Conservation (phyloP, 1,139 yeast species). For the Candida neerlandica region DNA sequence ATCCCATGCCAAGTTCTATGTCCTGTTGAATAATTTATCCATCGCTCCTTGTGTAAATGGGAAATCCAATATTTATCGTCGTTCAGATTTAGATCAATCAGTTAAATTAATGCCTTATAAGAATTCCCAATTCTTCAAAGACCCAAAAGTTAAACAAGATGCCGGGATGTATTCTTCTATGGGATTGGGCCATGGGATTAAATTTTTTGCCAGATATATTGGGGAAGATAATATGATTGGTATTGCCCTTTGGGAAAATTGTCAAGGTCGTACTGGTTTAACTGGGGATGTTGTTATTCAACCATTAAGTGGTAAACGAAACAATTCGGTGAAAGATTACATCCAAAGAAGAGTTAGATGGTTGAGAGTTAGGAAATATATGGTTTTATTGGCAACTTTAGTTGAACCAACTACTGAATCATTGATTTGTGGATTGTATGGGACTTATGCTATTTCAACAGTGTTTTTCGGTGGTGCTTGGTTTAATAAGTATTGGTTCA, state of each 20-base stretch:
- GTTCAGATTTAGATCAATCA: conserved; percentile 67
- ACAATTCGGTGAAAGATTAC: conserved; percentile 54
- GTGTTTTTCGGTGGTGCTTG: conserved; percentile 35
- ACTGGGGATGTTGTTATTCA: conserved; percentile 81
- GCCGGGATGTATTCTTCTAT: conserved; percentile 30
- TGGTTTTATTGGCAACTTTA: conserved; percentile 84
- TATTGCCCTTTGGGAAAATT: conserved; percentile 76
- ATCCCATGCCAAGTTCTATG: conserved; percentile 83
- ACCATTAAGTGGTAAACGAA: conserved; percentile 60
- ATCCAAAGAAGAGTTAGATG: conserved; percentile 74
- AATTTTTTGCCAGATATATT: conserved; percentile 76
- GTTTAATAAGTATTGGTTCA: conserved; percentile 41
- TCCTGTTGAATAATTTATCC: conserved; percentile 72
- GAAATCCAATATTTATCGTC: conserved; percentile 79
- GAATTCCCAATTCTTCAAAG: conserved; percentile 34
- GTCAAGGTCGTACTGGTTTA: conserved; percentile 71
- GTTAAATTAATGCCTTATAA: conserved; percentile 43
- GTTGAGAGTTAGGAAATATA: conserved; percentile 86
- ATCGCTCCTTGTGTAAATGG: conserved; percentile 93
- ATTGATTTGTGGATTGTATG: conserved; percentile 65
- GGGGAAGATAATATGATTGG: conserved; percentile 96
- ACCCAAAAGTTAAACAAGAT: conserved; percentile 30
- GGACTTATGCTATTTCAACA: conserved; percentile 60
- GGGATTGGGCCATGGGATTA: conserved; percentile 57
- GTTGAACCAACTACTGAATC: conserved; percentile 88